Evolutionary conservation across 2,329 filamentous ascomycete species (phyloP).

Genomic region (Fusarium sterilihyphosum): DNA sequence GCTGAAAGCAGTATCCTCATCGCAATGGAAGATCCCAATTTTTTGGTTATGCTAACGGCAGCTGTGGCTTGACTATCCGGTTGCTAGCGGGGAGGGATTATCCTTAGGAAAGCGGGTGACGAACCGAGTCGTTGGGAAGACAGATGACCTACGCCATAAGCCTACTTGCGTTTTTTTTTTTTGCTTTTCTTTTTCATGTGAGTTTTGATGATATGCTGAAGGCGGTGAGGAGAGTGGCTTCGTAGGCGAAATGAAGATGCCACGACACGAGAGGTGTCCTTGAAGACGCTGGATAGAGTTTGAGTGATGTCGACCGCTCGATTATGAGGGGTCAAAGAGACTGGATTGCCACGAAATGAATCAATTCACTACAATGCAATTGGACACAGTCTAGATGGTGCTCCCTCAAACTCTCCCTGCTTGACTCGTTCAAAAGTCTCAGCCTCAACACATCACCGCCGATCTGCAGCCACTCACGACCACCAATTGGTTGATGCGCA

Average conservation of each 20-base stretch:
- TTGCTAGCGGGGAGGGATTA: background rate
- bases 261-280: background rate
- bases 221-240: background rate
- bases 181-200: background rate
- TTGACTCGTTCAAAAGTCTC: slow-evolving; percentile 18
- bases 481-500: background rate
- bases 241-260: background rate
- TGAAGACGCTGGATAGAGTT: background rate
- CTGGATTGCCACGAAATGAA: background rate
- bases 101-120: background rate
- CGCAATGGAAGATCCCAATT: background rate
- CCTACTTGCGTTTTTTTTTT: background rate
- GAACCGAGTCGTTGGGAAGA: background rate
- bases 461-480: background rate
- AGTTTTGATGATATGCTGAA: background rate
- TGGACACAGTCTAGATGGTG: background rate
- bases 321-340: background rate
- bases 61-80: background rate
- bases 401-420: background rate
- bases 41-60: background rate
- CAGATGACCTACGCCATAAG: background rate
- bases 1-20: background rate
- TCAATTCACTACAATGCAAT: background rate
- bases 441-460: slow-evolving; percentile 9
- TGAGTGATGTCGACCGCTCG: background rate